phyloP scores from a whole-genome alignment of 805 yeast species.

The Hagleromyces aurorensis region DNA sequence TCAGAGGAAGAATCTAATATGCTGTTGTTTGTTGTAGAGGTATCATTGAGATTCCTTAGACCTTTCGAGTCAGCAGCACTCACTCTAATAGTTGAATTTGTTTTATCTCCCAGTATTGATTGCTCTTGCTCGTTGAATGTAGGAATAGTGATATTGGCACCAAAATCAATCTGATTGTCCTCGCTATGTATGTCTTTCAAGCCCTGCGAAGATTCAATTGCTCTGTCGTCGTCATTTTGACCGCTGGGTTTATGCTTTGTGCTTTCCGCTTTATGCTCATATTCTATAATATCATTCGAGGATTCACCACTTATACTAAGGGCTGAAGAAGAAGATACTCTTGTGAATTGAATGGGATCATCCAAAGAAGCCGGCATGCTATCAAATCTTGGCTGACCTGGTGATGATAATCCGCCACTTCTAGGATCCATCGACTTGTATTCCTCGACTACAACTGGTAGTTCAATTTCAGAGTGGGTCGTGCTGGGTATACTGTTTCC shows the following conservation, averaged over 20 bases:
- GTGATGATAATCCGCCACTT: conserved; percentile 9
- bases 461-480: too few species aligned
- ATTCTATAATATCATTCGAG: conserved; percentile 10
- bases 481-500: conserved; percentile 2
- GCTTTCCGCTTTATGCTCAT: conserved; percentile 2
- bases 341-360: conserved; percentile 36
- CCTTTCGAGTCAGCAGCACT: conserved; percentile 10
- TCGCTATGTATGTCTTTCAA: too few species aligned
- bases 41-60: conserved; percentile 6
- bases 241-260: conserved; percentile 9
- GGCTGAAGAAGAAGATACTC: conserved; percentile 34
- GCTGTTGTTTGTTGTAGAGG: conserved; percentile 7
- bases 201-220: too few species aligned
- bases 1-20: conserved; percentile 8
- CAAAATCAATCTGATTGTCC: too few species aligned
- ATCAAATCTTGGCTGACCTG: neutral
- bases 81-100: conserved; percentile 22
- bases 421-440: conserved; percentile 43
- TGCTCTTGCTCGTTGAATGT: conserved; percentile 8
- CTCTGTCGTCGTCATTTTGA: conserved; percentile 12
- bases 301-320: conserved; percentile 19
- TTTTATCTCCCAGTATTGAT: conserved; percentile 17
- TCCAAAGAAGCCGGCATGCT: conserved; percentile 28
- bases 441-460: conserved; percentile 4
- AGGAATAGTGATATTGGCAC: conserved; percentile 6